Conservation (phyloP, 352 stramenopile species). For the Phytophthora meadii region DNA sequence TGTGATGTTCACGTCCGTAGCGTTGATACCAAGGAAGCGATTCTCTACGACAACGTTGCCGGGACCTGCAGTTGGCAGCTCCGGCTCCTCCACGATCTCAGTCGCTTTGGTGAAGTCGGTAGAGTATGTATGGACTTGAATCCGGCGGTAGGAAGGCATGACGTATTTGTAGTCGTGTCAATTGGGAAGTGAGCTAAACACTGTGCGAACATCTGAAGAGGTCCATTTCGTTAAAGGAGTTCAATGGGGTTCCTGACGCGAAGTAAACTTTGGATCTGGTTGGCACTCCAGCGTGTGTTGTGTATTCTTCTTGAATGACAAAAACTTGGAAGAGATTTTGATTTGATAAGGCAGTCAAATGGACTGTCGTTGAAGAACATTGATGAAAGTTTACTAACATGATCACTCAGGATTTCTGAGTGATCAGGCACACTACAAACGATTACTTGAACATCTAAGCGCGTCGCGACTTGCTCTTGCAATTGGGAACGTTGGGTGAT, state of each 20-base stretch:
- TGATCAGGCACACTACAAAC: background rate
- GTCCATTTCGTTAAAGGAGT: background rate
- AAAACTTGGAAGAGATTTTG: conserved; percentile 12
- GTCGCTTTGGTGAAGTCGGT: conserved; percentile 54
- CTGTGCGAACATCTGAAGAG: background rate
- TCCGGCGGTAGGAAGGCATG: conserved; percentile 41
- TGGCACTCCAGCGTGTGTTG: conserved; percentile 17
- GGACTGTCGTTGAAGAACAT: conserved; percentile 16
- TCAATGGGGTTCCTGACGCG: conserved; percentile 9
- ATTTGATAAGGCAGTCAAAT: conserved; percentile 13
- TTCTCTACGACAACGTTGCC: conserved; percentile 50
- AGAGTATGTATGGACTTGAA: conserved; percentile 53
- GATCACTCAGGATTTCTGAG: background rate
- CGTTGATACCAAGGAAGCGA: conserved; percentile 51
- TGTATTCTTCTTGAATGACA: conserved; percentile 18
- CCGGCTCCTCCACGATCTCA: conserved; percentile 35
- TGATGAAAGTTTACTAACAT: background rate
- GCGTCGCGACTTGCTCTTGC: conserved; percentile 24
- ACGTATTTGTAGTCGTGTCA: conserved; percentile 6
- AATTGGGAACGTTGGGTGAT: conserved; percentile 9
- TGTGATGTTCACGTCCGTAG: conserved; percentile 62
- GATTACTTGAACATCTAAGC: conserved; percentile 2
- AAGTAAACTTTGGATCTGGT: conserved; percentile 18
- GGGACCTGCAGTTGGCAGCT: conserved; percentile 32
- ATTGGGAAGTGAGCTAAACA: conserved; percentile 11